Base-by-base conservation (phyloP, 768 basidiomycete species). In the Lactifluus hygrophoroides region DNA sequence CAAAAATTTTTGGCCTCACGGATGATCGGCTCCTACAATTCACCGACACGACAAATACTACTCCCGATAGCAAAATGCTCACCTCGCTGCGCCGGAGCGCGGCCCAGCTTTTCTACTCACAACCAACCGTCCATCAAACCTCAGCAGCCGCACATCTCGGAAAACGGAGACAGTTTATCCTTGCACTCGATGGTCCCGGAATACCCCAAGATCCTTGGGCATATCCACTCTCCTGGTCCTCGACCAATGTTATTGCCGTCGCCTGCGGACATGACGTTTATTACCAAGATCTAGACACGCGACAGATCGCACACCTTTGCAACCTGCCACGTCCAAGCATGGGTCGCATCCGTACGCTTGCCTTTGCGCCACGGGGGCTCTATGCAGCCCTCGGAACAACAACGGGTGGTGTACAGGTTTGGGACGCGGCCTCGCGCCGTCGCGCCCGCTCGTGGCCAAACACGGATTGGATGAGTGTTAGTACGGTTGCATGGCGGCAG, bases 171-270 rank as follows among this genome's bases (percentile, higher is more conserved):
- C 81, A 84, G 54, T 83, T 80, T 65, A 61, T 78, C 2, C 73
- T 84, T 63, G 78, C 80, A 0, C 72, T 86, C n/a, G 85, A 86
- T 64, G 82, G 81, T 14, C 85, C 84, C 0, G 83, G 82, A 3
- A 77, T 86, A 25, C 75, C 79, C 8, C 68, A 71, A 6, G 77
- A 83, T 59, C 71, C 75, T 9, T 78, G 80, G 52, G 79, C 83
- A 3, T 80, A 75, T 63, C 80, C 84, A 3, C 79, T 86, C 56
- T 72, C 77, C 37, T 86, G 85, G 84, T 85, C 84, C 2, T 69
- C 58, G 28, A 71, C 72, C 3, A 85, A 86, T 60, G 69, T 74
- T 52, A 85, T 86, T 48, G 81, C 83, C 1, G 83, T 86, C 19
- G 80, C 81, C 14, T 86, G 83, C 67, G 76, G 72, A 19, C 71